Conservation (phyloP, 2,329 filamentous ascomycete species). For the Zasmidium angulare region DNA sequence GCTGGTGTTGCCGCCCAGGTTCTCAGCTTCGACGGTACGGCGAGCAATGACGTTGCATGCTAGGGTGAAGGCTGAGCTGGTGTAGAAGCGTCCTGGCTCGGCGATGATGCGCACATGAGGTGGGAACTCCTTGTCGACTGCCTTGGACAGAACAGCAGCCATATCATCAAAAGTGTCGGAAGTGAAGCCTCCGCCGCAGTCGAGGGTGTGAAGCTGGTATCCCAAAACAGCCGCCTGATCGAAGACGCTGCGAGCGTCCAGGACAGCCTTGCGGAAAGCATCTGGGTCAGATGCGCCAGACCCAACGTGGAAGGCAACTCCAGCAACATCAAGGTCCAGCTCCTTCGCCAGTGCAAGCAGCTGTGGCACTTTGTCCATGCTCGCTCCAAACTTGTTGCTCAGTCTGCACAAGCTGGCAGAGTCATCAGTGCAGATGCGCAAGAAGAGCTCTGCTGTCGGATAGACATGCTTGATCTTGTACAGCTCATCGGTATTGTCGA, state of each 20-base stretch:
- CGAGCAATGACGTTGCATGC: conserved; percentile 95
- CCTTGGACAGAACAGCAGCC: conserved; percentile 73
- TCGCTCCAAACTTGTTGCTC: conserved; percentile 95
- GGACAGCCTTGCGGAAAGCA: conserved; percentile 86
- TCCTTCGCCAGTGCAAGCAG: conserved; percentile 78
- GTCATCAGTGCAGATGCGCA: conserved; percentile 95
- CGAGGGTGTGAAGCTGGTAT: conserved; percentile 80
- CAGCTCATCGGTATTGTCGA: conserved; percentile 96
- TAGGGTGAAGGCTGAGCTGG: conserved; percentile 87
- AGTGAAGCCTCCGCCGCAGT: conserved; percentile 91
- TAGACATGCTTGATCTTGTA: conserved; percentile 95
- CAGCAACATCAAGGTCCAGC: conserved; percentile 84
- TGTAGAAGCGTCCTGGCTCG: conserved; percentile 95
- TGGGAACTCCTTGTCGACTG: conserved; percentile 87
- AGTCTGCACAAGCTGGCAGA: conserved; percentile 90
- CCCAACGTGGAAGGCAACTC: conserved; percentile 96
- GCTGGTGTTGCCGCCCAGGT: conserved; percentile 57
- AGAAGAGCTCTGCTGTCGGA: conserved; percentile 83
- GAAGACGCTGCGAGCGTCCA: conserved; percentile 85
- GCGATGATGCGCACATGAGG: conserved; percentile 82
- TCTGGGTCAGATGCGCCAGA: conserved; percentile 93
- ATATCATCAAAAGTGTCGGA: conserved; percentile 90
- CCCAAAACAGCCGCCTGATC: conserved; percentile 76
- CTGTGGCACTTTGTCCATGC: conserved; percentile 74
- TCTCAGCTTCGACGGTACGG: conserved; percentile 76